phyloP scores from a whole-genome alignment of 345 rosid genomes.

The sweet orange (Citrus sinensis) region DVS_A1.0 CM039161.1:23098501-23099000 shows the following conservation, averaged over 20 bases:
- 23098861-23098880: not conserved
- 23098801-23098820: not conserved
- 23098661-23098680: not conserved
- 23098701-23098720: not conserved
- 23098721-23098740: not conserved
- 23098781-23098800: not conserved
- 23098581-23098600: conserved; percentile 92
- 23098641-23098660: conserved; percentile 1
- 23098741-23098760: not conserved
- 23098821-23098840: not conserved
- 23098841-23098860: not conserved
- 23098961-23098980: not conserved
- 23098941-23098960: not conserved
- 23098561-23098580: conserved; percentile 74
- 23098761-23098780: not conserved
- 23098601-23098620: conserved; percentile 90
- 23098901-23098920: not conserved
- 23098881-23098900: not conserved
- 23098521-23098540: conserved; percentile 92
- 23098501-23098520: conserved; percentile 93
- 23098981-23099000: not conserved
- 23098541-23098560: conserved; percentile 88
- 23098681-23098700: not conserved
- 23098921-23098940: not conserved
- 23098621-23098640: conserved; percentile 59